Base-by-base conservation (phyloP, 352 stramenopile species). In the Phytophthora hybrid region DNA sequence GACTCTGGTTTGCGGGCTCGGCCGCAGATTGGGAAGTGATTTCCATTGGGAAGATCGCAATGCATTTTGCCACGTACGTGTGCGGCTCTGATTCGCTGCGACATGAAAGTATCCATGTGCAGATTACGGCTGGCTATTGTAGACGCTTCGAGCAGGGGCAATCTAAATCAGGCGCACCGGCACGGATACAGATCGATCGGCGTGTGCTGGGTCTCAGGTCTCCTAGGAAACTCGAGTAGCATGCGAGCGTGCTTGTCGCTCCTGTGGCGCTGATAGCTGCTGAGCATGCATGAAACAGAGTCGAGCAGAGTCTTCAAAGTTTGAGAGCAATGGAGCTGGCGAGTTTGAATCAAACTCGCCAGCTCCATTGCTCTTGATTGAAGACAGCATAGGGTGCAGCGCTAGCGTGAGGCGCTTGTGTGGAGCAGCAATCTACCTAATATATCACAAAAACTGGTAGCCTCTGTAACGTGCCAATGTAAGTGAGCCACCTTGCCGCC, bases 101-200 rank as follows among this genome's bases (percentile, higher is more conserved):
- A 74, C 67, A 74, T 65, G 61, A 70, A 69, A 74, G 53, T 73
- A 73, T 73, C 66, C 59, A 73, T 67, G 18, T 62, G 18, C 19
- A 44, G 37, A 44, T 44, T 72, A 72, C 65, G 58, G 57, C 65
- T 71, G 31, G 31, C 5, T 16, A 54, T 54, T 65, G 64, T 59
- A 71, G 64, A 71, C 64, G 55, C 19, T 10, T 19, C 1, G 14
- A 3, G 19, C 4, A 1, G 54, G 58, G 63, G n/a, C 31, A 64
- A 71, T 64, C 37, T 41, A 44, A 44, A 44, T 44, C 37, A 44
- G 37, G 37, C 34, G 10, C 37, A 44, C 11, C 37, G 37, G 37
- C 37, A 44, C 5, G 37, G 26, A 29, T 29, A 29, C 26, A 29
- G 37, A 44, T 44, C 37, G 37, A 44, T 44, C 37, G 37, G 37